Base-by-base conservation (phyloP, 2,329 filamentous ascomycete species). In the Sphaerulina populicola region DNA sequence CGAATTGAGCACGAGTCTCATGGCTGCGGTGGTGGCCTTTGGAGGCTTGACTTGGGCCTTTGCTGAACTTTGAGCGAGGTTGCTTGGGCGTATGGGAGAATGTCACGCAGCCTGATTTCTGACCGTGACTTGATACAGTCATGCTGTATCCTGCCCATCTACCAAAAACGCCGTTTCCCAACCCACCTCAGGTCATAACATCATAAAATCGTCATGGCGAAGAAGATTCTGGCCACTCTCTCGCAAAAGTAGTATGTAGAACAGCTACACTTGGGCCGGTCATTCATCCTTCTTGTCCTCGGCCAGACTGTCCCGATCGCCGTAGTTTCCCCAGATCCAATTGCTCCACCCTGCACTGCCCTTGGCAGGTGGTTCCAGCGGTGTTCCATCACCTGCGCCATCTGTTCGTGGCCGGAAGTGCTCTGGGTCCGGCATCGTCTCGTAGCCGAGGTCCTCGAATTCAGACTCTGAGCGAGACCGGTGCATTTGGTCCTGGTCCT, bases 391-490 rank as follows among this genome's bases (percentile, higher is more conserved):
- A 21, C 38, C 38, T 23, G 38, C 46, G 15, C 30, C 46, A 33
- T 49, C 46, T 27, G 46, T 38, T 35, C 54, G 55, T 6, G 53
- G 52, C 18, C 54, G 49, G 44, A 58, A 65, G 31, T 61, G 58
- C 45, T 64, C 62, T 18, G 62, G 65, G 48, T 68, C 65, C n/a
- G 66, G 65, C 60, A 69, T 66, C 11, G 64, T 52, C 54, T 69
- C 66, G 41, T 67, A 67, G 9, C 60, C 64, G 2, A 69, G 58
- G 48, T 69, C 66, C 52, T 94, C 89, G 64, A 96, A 96, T 61
- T 94, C 91, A 15, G 79, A 80, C 66, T 95, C 89, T 67, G 87
- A 94, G 57, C 82, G 82, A 64, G 86, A 91, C 72, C 91, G 91
- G 61, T 80, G 84, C 62, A 94, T 71, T 18, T 18, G 18, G 39